Evolutionary conservation across 805 yeast genomes (phyloP).

Genomic region (Dipodascopsis uninucleata): DNA sequence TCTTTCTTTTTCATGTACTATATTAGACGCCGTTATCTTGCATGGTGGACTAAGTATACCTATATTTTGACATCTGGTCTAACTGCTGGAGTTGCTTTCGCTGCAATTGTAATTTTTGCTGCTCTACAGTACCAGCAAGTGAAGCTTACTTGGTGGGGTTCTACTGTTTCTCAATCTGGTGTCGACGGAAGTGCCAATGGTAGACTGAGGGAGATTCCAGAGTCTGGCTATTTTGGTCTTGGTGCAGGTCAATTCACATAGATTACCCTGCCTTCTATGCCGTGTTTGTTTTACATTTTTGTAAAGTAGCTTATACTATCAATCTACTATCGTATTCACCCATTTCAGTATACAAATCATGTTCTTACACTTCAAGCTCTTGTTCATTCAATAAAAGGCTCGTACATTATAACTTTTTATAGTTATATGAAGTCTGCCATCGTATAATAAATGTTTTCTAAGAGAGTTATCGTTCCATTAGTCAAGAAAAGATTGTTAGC

Average conservation of each 20-base stretch:
- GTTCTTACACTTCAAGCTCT: no score
- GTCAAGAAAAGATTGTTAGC: no score
- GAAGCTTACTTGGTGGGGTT: slow-evolving; percentile 63
- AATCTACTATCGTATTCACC: no score
- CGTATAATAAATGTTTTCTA: no score
- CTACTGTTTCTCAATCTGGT: slow-evolving; percentile 30
- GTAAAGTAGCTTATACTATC: no score
- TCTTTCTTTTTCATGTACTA: slow-evolving; percentile 57
- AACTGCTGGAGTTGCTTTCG: slow-evolving; percentile 63
- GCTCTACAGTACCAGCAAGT: slow-evolving; percentile 45
- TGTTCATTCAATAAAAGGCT: no score
- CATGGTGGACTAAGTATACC: slow-evolving; percentile 77
- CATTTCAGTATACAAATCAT: no score
- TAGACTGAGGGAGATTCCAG: slow-evolving; percentile 26
- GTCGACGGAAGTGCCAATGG: slow-evolving; percentile 23
- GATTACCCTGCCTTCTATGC: no score
- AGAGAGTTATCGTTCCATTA: no score
- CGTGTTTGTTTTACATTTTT: no score
- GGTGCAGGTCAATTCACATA: slow-evolving; percentile 35
- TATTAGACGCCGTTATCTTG: slow-evolving; percentile 51
- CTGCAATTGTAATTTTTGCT: slow-evolving; percentile 56
- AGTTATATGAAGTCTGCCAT: no score
- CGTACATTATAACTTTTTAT: no score
- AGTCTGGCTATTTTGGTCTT: slow-evolving; percentile 37
- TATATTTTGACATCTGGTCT: slow-evolving; percentile 63